These are phyloP conservation scores for Lyophyllum shimeji DNA, from an alignment of 768 basidiomycete species.

Conservation along the genomic window DNA sequence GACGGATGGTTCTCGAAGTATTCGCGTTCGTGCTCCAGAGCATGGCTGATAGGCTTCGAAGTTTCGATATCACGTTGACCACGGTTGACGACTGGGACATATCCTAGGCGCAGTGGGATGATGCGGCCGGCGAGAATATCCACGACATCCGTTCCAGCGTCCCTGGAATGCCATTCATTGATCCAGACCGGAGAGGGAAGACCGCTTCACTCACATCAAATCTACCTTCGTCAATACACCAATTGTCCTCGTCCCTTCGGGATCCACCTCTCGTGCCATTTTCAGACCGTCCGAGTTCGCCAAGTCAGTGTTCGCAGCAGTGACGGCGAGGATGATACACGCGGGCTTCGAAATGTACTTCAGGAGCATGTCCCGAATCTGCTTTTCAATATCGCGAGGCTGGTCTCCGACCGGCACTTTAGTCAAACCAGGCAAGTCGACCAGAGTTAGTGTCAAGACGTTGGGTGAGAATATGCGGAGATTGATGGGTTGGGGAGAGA, in stretches of 20 bases:
- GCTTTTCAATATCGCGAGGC: conserved; percentile 95
- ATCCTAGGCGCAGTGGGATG: conserved; percentile 93
- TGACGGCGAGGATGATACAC: conserved; percentile 96
- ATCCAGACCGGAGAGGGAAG: background rate
- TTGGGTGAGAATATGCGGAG: conserved; percentile 96
- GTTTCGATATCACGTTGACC: conserved; percentile 96
- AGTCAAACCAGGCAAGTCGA: conserved; percentile 95
- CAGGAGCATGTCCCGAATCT: conserved; percentile 94
- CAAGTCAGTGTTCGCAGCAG: conserved; percentile 93
- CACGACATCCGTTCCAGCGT: conserved; percentile 96
- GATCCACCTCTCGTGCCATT: conserved; percentile 95
- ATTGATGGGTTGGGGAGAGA: conserved; percentile 97
- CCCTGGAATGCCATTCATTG: conserved; percentile 54
- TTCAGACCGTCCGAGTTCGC: conserved; percentile 98
- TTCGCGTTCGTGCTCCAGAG: conserved; percentile 85
- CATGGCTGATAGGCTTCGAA: conserved; percentile 79
- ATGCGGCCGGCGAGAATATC: conserved; percentile 97
- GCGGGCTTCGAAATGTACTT: conserved; percentile 95
- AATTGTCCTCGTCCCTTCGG: conserved; percentile 94
- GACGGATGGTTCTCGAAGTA: conserved; percentile 95
- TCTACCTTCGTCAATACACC: conserved; percentile 99
- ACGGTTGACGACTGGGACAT: conserved; percentile 98
- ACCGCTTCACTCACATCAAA: conserved; percentile 71
- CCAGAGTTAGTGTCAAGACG: conserved; percentile 94
- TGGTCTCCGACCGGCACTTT: conserved; percentile 97